Evolutionary conservation across 768 basidiomycete species (phyloP).

Genomic region (Russula olivacea): DNA sequence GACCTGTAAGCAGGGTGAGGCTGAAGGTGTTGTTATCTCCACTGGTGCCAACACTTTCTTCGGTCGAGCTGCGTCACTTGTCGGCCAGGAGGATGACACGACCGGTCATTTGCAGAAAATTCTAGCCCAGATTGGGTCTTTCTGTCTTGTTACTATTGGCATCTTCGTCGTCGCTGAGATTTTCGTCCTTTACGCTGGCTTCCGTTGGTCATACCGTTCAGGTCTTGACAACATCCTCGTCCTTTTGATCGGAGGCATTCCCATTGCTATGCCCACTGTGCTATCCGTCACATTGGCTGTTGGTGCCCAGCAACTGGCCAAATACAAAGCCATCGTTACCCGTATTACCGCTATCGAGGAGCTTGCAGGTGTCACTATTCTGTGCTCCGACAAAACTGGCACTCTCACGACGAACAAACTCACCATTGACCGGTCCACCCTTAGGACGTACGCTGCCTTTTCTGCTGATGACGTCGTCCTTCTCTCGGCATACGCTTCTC

Average conservation of each 20-base stretch:
- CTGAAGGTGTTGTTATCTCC: slow-evolving; percentile 97
- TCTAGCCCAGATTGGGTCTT: slow-evolving; percentile 94
- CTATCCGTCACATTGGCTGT: slow-evolving; percentile 97
- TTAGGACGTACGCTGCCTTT: slow-evolving; percentile 87
- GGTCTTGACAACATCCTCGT: slow-evolving; percentile 98
- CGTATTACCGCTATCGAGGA: slow-evolving; percentile 99
- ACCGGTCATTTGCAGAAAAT: slow-evolving; percentile 99
- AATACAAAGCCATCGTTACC: slow-evolving; percentile 99
- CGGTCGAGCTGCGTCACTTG: slow-evolving; percentile 95
- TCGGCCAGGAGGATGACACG: slow-evolving; percentile 96
- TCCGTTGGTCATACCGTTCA: slow-evolving; percentile 84
- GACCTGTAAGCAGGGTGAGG: slow-evolving; percentile 98
- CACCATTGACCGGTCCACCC: slow-evolving; percentile 89
- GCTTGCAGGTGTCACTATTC: slow-evolving; percentile 94
- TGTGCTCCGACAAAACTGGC: slow-evolving; percentile 99
- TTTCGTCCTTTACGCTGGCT: slow-evolving; percentile 86
- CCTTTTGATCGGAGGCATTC: slow-evolving; percentile 98
- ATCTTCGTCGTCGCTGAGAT: slow-evolving; percentile 95
- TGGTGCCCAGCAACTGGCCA: slow-evolving; percentile 97
- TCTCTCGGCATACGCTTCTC: slow-evolving; percentile 91
- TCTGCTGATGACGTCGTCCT: slow-evolving; percentile 87
- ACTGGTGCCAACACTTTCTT: slow-evolving; percentile 99
- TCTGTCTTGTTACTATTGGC: slow-evolving; percentile 95
- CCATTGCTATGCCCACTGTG: slow-evolving; percentile 99
- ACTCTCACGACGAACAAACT: slow-evolving; percentile 99